These are phyloP conservation scores for Paragyromitra xinjiangensis DNA, from an alignment of 495 filamentous ascomycete species.

Conservation along the genomic window DNA sequence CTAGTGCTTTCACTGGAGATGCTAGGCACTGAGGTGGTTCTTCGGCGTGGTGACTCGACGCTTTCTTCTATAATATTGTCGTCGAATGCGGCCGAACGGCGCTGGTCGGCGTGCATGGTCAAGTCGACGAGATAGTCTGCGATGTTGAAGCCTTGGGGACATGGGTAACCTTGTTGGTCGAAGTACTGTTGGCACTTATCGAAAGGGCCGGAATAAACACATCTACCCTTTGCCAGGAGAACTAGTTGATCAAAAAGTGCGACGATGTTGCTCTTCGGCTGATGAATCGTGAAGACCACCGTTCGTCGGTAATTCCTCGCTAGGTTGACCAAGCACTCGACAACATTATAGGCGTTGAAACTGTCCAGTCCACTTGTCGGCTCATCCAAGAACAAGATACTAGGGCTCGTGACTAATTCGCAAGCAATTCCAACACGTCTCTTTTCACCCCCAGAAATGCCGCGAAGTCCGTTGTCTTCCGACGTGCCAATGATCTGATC, in stretches of 20 bases:
- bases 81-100: slow-evolving; percentile 42
- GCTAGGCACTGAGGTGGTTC: slow-evolving; percentile 17
- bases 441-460: slow-evolving; percentile 97
- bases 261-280: slow-evolving; percentile 99
- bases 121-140: slow-evolving; percentile 97
- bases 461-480: slow-evolving; percentile 91
- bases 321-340: slow-evolving; percentile 93
- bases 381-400: slow-evolving; percentile 96
- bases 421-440: slow-evolving; percentile 95
- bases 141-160: slow-evolving; percentile 97
- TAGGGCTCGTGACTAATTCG: slow-evolving; percentile 96
- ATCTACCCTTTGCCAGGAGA: slow-evolving; percentile 85
- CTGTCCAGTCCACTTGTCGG: slow-evolving; percentile 95
- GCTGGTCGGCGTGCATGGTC: slow-evolving; percentile 83
- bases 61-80: slow-evolving; percentile 35
- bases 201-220: slow-evolving; percentile 92
- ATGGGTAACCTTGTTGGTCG: slow-evolving; percentile 85
- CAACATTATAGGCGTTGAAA: slow-evolving; percentile 95
- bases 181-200: slow-evolving; percentile 92
- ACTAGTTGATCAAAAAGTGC: slow-evolving; percentile 96
- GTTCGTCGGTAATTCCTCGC: slow-evolving; percentile 96
- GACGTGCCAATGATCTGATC: slow-evolving; percentile 92
- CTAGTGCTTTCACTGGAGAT: slow-evolving; percentile 13
- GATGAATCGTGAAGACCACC: slow-evolving; percentile 97
- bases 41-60: slow-evolving; percentile 31